phyloP scores from a whole-genome alignment of 208 protist species.

The Leishmania tarentolae region DNA sequence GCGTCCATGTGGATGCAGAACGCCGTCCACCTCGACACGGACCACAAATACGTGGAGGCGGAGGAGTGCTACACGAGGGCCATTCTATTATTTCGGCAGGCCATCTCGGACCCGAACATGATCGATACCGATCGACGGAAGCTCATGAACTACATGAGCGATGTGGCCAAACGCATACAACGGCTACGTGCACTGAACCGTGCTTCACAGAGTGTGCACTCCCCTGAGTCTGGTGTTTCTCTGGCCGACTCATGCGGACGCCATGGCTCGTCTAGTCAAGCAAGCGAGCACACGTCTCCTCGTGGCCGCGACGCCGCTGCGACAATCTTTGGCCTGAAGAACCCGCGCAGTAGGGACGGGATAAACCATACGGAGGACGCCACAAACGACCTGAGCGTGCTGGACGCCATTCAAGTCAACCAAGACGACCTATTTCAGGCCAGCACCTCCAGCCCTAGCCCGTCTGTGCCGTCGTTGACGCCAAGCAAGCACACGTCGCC shows the following conservation, averaged over 20 bases:
- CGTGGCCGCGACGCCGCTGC: neutral
- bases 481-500: neutral
- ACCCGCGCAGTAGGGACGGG: neutral
- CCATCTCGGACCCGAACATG: constrained; percentile 37
- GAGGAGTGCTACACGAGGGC: constrained; percentile 75
- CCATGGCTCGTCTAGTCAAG: neutral
- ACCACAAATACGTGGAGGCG: constrained; percentile 52
- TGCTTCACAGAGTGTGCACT: neutral
- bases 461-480: neutral
- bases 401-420: constrained; percentile 20
- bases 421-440: constrained; percentile 4
- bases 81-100: constrained; percentile 46
- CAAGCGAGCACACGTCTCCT: constrained; percentile 10
- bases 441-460: neutral
- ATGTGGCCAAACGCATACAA: constrained; percentile 65
- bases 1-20: constrained; percentile 50
- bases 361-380: neutral
- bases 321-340: neutral
- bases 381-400: constrained; percentile 19
- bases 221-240: neutral
- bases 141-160: constrained; percentile 64
- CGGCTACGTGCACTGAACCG: constrained; percentile 35
- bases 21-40: constrained; percentile 52
- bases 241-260: constrained; percentile 12
- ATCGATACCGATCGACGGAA: constrained; percentile 35